Evolutionary conservation across 176 grass and related monocot species (phyloP).

Genomic region (Rhipidocladum racemiflorum): DNA sequence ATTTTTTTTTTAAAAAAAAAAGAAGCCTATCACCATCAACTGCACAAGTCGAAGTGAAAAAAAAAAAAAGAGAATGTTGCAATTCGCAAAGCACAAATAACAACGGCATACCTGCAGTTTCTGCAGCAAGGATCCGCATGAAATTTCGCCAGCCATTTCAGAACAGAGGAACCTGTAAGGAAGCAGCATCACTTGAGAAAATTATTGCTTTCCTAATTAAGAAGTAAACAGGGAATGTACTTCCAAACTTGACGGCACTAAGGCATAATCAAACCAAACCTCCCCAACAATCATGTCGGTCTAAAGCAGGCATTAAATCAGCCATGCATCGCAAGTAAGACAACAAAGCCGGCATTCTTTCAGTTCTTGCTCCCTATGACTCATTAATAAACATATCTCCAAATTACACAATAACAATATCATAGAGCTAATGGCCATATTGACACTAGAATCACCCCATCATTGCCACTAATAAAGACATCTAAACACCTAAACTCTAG

Average conservation of each 20-base stretch:
- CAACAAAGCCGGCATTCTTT: neutral
- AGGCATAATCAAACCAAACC: neutral
- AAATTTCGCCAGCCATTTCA: conserved; percentile 64
- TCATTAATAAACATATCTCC: neutral
- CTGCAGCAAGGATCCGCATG: conserved; percentile 91
- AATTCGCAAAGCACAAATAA: neutral
- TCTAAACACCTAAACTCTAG: neutral
- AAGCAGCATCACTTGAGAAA: conserved; percentile 1
- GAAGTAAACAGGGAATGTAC: neutral
- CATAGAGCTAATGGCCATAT: neutral
- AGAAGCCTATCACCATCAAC: neutral
- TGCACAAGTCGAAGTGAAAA: neutral
- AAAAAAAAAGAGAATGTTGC: neutral
- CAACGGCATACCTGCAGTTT: conserved; percentile 66
- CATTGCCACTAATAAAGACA: conserved; percentile 8
- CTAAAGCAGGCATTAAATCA: conserved; percentile 7
- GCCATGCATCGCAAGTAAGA: neutral
- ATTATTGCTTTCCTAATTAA: neutral
- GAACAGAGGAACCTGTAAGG: conserved; percentile 33
- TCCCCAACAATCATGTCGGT: neutral
- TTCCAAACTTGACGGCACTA: neutral
- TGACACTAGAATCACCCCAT: conserved; percentile 1
- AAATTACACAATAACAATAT: neutral
- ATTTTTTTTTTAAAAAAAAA: neutral
- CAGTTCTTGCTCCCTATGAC: neutral